phyloP scores from a whole-genome alignment of 106 monocot species.

The Phalaenopsis equestris region DNA sequence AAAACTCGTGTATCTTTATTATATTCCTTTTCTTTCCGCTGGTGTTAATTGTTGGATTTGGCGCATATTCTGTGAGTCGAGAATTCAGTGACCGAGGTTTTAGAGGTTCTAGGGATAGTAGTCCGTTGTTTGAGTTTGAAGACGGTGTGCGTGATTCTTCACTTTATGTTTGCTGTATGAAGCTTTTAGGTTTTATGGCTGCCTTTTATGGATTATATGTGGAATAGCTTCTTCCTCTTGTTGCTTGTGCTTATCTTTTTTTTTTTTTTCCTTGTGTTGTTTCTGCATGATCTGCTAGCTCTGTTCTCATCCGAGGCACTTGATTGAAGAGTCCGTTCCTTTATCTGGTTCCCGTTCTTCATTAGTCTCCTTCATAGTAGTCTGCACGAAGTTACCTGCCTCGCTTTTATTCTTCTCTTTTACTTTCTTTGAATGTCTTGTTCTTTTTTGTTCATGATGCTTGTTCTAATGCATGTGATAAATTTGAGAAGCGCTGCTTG shows the following conservation, averaged over 20 bases:
- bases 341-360: no score
- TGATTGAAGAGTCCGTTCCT: not conserved
- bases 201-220: not conserved
- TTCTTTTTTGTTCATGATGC: not conserved
- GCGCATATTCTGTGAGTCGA: not conserved
- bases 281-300: not conserved
- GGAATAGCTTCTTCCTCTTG: not conserved
- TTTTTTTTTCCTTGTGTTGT: not conserved
- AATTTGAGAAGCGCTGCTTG: not conserved
- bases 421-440: not conserved
- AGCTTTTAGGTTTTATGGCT: not conserved
- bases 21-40: not conserved
- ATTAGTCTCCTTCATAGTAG: not conserved
- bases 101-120: not conserved
- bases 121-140: not conserved
- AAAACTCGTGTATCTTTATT: not conserved
- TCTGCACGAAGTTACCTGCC: not conserved
- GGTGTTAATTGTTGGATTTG: not conserved
- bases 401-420: not conserved
- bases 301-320: not conserved
- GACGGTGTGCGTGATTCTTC: not conserved
- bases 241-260: not conserved
- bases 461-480: not conserved
- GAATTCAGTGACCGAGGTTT: not conserved
- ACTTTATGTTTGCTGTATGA: not conserved